Evolutionary conservation across 345 rosid genomes (phyloP).

Genomic region (Cardamine resedifolia): DNA sequence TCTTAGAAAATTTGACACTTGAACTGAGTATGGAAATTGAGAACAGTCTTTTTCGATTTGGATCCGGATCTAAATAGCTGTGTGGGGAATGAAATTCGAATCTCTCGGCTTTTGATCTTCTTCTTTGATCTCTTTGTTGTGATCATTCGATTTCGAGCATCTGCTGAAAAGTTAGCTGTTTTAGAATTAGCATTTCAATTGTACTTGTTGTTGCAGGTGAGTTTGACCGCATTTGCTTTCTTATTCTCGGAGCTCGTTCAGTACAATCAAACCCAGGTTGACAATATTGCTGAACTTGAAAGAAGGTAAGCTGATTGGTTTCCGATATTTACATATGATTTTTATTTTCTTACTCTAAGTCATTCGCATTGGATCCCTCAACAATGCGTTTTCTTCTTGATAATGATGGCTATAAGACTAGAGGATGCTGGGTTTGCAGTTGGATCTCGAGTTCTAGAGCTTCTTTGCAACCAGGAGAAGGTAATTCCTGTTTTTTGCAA

Average conservation of each 20-base stretch:
- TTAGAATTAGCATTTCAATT: too few relatives aligned
- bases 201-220: slow-evolving; percentile 47
- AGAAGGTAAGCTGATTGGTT: slow-evolving; percentile 54
- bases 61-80: slow-evolving; percentile 23
- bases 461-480: slow-evolving; percentile 88
- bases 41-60: slow-evolving; percentile 7
- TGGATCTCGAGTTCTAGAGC: slow-evolving; percentile 87
- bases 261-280: slow-evolving; percentile 96
- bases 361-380: not conserved
- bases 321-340: not conserved
- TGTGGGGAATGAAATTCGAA: not conserved
- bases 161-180: not conserved
- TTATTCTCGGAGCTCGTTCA: slow-evolving; percentile 90
- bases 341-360: not conserved
- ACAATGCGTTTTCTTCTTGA: slow-evolving; percentile 1
- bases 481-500: slow-evolving; percentile 33
- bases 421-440: slow-evolving; percentile 98
- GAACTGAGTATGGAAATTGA: slow-evolving; percentile 18
- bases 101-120: slow-evolving; percentile 3
- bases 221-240: slow-evolving; percentile 54
- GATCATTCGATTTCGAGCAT: not conserved
- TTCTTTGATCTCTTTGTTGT: not conserved
- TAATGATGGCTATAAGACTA: slow-evolving; percentile 47
- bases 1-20: slow-evolving; percentile 1
- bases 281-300: slow-evolving; percentile 91